Conservation (phyloP, 768 basidiomycete species). For the Trametes punicea region DNA sequence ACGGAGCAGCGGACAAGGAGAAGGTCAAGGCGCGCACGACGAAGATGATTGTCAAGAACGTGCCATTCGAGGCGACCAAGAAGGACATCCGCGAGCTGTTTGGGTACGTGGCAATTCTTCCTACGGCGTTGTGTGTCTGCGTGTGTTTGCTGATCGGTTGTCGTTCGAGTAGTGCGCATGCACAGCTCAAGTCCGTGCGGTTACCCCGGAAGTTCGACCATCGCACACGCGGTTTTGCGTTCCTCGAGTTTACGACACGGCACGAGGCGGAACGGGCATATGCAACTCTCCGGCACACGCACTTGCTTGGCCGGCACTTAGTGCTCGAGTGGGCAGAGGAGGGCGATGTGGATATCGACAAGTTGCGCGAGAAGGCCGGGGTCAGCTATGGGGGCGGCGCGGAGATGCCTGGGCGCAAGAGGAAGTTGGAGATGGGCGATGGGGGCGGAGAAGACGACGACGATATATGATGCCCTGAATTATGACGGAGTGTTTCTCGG, state of each 20-base stretch:
- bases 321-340: conserved; percentile 89
- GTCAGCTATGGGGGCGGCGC: conserved; percentile 71
- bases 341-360: conserved; percentile 73
- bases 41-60: conserved; percentile 97
- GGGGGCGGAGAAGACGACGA: conserved; percentile 34
- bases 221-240: conserved; percentile 90
- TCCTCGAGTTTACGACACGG: conserved; percentile 88
- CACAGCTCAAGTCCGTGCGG: conserved; percentile 90
- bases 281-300: conserved; percentile 84
- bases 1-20: conserved; percentile 35
- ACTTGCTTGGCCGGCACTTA: conserved; percentile 92
- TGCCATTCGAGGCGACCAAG: conserved; percentile 94
- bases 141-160: neutral
- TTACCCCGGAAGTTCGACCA: conserved; percentile 90
- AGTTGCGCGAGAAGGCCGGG: conserved; percentile 73
- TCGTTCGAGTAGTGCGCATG: conserved; percentile 61
- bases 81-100: conserved; percentile 90
- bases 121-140: neutral
- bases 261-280: conserved; percentile 90
- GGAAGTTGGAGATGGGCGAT: conserved; percentile 54
- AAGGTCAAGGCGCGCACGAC: conserved; percentile 62
- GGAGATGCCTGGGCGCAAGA: conserved; percentile 69
- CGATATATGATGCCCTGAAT: neutral
- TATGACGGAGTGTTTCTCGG: no score
- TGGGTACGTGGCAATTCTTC: conserved; percentile 50